Base-by-base conservation (phyloP, 495 filamentous ascomycete species). In the Peziza echinospora region DNA sequence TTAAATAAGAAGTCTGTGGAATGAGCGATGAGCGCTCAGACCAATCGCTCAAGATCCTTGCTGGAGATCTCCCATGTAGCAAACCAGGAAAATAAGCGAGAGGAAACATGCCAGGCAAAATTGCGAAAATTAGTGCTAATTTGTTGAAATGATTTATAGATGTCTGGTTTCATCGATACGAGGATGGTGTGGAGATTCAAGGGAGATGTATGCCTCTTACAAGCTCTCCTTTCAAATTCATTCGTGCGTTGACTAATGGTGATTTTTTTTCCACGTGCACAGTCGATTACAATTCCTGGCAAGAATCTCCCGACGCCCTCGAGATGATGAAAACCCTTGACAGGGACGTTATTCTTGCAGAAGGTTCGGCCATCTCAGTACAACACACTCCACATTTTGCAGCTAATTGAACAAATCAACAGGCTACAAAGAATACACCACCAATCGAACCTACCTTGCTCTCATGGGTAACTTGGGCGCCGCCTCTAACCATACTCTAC, bases 261-360 rank as follows among this genome's bases (percentile, higher is more conserved):
- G 7, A 11, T 21, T 17, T n/a, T n/a, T n/a, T n/a, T n/a, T n/a
- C n/a, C n/a, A n/a, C n/a, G n/a, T n/a, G n/a, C 25, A 21, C 53
- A 93, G 84, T 94, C 56, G 89, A 97, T 61, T 97, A 96, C 66
- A 97, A 97, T 65, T 97, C 89, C 0, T 97, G 89, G 89, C 76
- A 92, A 54, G 89, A 97, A 67, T 91, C 89, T 16, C 75, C 80
- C 39, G 78, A 84, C 60, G 86, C 68, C 46, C 73, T 77, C 16
- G 78, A 74, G 49, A 69, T 94, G 41, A 73, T 80, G 9, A 61
- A 71, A 10, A 74, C 67, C 25, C 71, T 93, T n/a, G 64, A 75
- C 48, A 81, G 82, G 58, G 77, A 93, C 54, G 65, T 76, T 26
- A 68, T 97, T 51, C 63, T 97, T 25, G 89, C 80, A 25, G 89